Conservation (phyloP, 2,329 filamentous ascomycete genomes). For the Sodiomyces alkalinus region DNA sequence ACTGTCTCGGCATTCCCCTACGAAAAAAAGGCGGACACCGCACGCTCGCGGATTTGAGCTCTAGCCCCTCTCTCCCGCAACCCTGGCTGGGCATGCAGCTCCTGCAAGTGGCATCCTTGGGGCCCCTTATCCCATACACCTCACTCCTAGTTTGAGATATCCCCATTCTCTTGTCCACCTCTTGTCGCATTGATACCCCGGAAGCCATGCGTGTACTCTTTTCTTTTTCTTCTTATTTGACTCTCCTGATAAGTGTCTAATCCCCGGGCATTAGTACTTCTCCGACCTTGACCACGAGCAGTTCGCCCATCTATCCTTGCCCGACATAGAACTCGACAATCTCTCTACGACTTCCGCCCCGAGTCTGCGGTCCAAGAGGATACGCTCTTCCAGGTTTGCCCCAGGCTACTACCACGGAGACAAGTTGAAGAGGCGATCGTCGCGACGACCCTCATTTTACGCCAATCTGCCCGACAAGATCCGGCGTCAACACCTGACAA, state of each 20-base stretch:
- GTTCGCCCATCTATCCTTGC: constrained; percentile 20
- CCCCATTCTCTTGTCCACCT: constrained; percentile 12
- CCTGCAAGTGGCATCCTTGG: background rate
- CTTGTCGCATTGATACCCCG: too few relatives aligned
- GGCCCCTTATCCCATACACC: constrained; percentile 2
- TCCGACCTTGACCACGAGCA: constrained; percentile 56
- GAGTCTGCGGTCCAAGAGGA: constrained; percentile 2
- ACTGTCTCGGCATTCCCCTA: too few relatives aligned
- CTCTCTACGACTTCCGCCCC: constrained; percentile 1
- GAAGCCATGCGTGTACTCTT: too few relatives aligned
- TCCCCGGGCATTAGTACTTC: constrained; percentile 64
- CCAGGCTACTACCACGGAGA: too few relatives aligned
- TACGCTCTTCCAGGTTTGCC: too few relatives aligned
- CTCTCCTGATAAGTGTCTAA: too few relatives aligned
- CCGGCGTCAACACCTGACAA: constrained; percentile 52
- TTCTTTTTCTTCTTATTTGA: too few relatives aligned
- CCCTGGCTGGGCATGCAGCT: constrained; percentile 1
- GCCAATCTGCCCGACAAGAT: constrained; percentile 58
- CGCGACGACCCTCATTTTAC: constrained; percentile 40
- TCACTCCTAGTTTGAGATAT: constrained; percentile 25
- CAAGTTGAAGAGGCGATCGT: constrained; percentile 14
- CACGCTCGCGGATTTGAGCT: too few relatives aligned
- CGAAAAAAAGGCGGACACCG: too few relatives aligned
- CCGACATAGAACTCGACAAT: constrained; percentile 2
- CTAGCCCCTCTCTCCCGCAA: too few relatives aligned